Conservation (phyloP, 208 protist species). For the Kentomonas sorsogonicus region DNA sequence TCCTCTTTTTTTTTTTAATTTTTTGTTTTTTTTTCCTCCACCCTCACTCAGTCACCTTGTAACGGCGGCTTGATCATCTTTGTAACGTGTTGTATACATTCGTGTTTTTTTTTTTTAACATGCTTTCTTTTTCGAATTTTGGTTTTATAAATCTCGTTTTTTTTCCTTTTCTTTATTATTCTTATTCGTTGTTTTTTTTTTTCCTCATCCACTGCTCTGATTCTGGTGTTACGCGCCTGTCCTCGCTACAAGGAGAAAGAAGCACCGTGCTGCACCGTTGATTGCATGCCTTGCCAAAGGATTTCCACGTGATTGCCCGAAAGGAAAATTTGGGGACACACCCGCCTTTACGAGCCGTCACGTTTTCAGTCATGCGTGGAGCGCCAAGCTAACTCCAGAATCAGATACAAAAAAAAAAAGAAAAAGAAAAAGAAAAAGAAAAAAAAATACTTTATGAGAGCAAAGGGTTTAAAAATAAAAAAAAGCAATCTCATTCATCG, state of each 20-base stretch:
- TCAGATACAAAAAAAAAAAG: not conserved
- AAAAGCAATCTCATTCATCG: no score
- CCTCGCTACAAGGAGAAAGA: no score
- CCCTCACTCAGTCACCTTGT: not conserved
- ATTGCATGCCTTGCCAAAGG: no score
- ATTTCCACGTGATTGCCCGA: no score
- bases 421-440: not conserved
- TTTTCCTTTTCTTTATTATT: slow-evolving; percentile 15
- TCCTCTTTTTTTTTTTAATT: slow-evolving; percentile 12
- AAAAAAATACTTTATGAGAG: not conserved
- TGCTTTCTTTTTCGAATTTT: slow-evolving; percentile 7
- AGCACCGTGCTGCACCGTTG: no score
- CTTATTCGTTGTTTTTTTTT: slow-evolving; percentile 10
- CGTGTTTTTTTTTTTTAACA: slow-evolving; percentile 1
- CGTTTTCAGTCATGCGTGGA: no score
- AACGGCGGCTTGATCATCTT: not conserved
- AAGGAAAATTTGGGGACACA: slow-evolving; percentile 21
- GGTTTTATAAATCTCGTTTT: slow-evolving; percentile 1
- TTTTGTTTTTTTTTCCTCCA: slow-evolving; percentile 9
- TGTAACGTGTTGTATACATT: not conserved
- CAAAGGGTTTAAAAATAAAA: no score
- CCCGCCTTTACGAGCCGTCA: no score
- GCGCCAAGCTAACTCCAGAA: no score
- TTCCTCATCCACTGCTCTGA: not conserved
- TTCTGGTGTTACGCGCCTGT: no score